Conservation (phyloP, 2,329 filamentous ascomycete species). For the Curvularia lunata region DNA sequence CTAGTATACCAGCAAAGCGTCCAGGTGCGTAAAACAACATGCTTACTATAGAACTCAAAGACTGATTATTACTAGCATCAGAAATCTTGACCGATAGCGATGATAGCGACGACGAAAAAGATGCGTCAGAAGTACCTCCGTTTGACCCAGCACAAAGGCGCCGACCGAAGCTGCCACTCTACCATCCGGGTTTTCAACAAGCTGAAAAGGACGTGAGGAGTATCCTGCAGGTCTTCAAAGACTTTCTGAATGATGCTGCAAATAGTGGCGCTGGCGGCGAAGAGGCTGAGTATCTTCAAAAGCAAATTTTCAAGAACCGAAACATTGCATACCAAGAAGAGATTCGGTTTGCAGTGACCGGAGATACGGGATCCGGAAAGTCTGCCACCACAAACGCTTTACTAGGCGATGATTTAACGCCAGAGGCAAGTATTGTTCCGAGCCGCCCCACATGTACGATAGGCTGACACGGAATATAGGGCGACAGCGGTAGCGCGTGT, state of each 20-base stretch:
- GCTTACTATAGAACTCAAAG: not conserved
- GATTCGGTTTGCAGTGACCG: slow-evolving; percentile 19
- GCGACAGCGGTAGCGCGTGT: slow-evolving; percentile 15
- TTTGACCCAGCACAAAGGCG: slow-evolving; percentile 18
- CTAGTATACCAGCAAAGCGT: slow-evolving; percentile 1
- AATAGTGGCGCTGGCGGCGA: not conserved
- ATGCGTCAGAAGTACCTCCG: not conserved
- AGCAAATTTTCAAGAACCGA: slow-evolving; percentile 1
- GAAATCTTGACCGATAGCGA: not conserved
- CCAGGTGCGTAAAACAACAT: slow-evolving; percentile 5
- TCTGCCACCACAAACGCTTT: slow-evolving; percentile 26
- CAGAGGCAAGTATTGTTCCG: slow-evolving; percentile 12
- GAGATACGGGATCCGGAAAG: slow-evolving; percentile 28
- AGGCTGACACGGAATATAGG: slow-evolving; percentile 5
- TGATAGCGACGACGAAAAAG: slow-evolving; percentile 3
- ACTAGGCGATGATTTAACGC: slow-evolving; percentile 17
- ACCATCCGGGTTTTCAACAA: slow-evolving; percentile 22
- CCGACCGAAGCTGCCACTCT: slow-evolving; percentile 21
- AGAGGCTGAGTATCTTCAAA: slow-evolving; percentile 13
- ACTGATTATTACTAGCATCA: not conserved
- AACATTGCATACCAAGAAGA: slow-evolving; percentile 7
- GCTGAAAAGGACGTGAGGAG: not conserved
- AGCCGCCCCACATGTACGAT: not conserved
- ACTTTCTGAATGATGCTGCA: not conserved
- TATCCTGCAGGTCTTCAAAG: slow-evolving; percentile 3